These are phyloP conservation scores for Bruguiera parviflora DNA, from an alignment of 345 rosid genomes.

Conservation along the genomic window DNA sequence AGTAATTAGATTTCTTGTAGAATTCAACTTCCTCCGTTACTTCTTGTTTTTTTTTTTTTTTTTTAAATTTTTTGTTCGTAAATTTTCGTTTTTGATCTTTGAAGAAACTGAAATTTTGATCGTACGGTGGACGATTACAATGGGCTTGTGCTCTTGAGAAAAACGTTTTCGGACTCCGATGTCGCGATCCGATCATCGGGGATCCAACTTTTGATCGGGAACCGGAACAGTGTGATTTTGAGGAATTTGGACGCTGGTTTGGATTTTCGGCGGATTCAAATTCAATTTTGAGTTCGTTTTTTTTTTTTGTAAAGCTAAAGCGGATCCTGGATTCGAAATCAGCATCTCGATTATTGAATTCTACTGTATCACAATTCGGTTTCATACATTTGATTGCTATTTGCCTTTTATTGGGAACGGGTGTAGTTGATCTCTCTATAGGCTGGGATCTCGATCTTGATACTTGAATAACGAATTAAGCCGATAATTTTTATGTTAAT, in stretches of 20 bases:
- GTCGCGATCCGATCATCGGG: slow-evolving; percentile 42
- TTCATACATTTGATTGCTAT: background rate
- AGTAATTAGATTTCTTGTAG: background rate
- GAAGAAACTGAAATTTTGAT: slow-evolving; percentile 21
- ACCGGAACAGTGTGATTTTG: background rate
- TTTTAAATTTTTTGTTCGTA: slow-evolving; percentile 8
- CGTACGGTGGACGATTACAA: background rate
- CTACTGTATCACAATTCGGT: background rate
- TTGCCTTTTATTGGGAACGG: background rate
- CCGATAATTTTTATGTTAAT: background rate
- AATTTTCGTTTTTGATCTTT: slow-evolving; percentile 2
- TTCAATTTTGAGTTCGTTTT: background rate
- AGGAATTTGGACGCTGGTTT: slow-evolving; percentile 6
- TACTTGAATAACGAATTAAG: background rate
- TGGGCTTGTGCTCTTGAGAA: slow-evolving; percentile 10
- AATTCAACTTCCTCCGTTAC: background rate
- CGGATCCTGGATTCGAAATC: slow-evolving; percentile 1
- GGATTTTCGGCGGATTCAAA: background rate
- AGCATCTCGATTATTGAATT: background rate
- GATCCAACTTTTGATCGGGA: slow-evolving; percentile 9
- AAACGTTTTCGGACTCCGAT: slow-evolving; percentile 11
- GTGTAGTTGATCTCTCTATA: slow-evolving; percentile 12
- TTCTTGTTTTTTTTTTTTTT: background rate
- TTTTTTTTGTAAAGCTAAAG: background rate
- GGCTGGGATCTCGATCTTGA: slow-evolving; percentile 24